Evolutionary conservation across 148 eudicot species (phyloP).

Genomic region (Oxyria digyna): DNA sequence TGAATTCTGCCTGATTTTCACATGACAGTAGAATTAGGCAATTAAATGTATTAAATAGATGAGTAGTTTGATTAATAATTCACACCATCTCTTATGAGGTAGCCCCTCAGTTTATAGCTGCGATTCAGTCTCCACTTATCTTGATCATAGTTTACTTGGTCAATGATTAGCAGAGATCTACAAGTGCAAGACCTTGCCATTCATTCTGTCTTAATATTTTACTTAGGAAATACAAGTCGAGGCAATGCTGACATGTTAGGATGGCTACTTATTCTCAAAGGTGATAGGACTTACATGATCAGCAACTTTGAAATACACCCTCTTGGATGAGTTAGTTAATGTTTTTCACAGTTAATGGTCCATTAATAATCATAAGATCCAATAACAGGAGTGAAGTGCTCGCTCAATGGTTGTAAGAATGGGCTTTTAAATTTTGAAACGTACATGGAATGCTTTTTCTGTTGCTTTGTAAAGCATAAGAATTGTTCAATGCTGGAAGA

Average conservation of each 20-base stretch:
- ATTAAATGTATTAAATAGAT: background rate
- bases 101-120: background rate
- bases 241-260: slow-evolving; percentile 5
- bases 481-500: background rate
- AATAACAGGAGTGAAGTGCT: background rate
- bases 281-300: background rate
- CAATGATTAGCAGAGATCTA: background rate
- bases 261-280: background rate
- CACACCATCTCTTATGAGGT: background rate
- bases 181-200: background rate
- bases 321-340: background rate
- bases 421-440: background rate
- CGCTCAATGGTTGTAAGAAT: background rate
- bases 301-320: background rate
- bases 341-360: too few species aligned
- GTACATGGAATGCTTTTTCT: background rate
- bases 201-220: background rate
- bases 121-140: background rate
- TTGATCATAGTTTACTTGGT: background rate
- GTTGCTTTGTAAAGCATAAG: background rate
- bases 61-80: background rate
- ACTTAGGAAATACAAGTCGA: background rate
- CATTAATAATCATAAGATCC: too few species aligned
- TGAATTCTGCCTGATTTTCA: background rate
- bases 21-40: background rate